Conservation (phyloP, 192 early-diverging fungal genomes). For the Funneliformis mosseae region DNA sequence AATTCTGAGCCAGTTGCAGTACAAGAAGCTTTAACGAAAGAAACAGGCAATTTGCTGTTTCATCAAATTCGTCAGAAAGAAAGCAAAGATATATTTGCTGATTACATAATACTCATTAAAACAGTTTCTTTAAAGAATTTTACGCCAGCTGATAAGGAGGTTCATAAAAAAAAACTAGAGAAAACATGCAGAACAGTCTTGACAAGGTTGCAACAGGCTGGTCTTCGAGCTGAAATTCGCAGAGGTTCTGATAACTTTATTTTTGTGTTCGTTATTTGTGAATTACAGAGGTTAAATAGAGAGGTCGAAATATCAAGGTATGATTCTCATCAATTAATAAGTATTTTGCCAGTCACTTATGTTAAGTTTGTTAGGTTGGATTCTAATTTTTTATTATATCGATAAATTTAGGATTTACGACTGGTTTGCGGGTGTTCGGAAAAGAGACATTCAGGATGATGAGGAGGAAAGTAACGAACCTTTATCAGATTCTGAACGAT, state of each 20-base stretch:
- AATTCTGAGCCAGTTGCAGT: not conserved
- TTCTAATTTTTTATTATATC: not conserved
- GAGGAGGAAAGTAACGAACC: constrained; percentile 30
- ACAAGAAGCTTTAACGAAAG: not conserved
- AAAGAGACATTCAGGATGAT: constrained; percentile 43
- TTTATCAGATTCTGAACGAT: constrained; percentile 54
- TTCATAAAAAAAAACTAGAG: not conserved
- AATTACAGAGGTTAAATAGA: constrained; percentile 53
- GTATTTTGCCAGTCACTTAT: not conserved
- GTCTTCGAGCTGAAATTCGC: constrained; percentile 66
- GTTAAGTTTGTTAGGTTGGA: too few relatives aligned
- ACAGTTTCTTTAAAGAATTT: not conserved
- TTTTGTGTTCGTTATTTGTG: constrained; percentile 69
- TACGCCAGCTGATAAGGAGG: not conserved
- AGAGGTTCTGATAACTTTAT: constrained; percentile 56
- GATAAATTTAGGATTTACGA: constrained; percentile 63
- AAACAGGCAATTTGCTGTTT: constrained; percentile 3
- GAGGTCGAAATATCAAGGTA: constrained; percentile 50
- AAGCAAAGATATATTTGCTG: constrained; percentile 17
- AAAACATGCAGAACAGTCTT: constrained; percentile 56
- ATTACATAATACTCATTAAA: constrained; percentile 11
- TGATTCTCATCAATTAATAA: constrained; percentile 12
- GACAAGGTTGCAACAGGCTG: constrained; percentile 55
- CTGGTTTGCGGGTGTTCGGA: constrained; percentile 68
- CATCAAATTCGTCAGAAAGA: constrained; percentile 8